Percentiles rank a stretch among this genome's conserved stretches.
These are phyloP conservation scores for Colletotrichum acutatum DNA, from an alignment of 2,329 filamentous ascomycete genomes.

Conservation along the genomic window DNA sequence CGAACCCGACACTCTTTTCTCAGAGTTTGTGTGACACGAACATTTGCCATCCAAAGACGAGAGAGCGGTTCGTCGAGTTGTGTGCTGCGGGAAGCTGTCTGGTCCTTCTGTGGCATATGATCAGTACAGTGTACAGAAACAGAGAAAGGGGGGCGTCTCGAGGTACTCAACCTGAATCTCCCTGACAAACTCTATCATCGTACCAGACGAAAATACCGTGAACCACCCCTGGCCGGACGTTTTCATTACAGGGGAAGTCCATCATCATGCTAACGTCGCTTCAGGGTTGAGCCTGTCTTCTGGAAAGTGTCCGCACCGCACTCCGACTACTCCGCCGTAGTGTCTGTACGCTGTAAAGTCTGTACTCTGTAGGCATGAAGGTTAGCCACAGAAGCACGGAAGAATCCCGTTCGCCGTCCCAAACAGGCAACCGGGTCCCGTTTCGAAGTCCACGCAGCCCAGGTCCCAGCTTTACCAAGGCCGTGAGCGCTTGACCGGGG, in stretches of 20 bases:
- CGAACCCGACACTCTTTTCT: conserved; percentile 15
- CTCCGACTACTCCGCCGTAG: conserved; percentile 4
- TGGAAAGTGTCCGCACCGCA: conserved; percentile 6
- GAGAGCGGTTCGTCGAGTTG: background rate
- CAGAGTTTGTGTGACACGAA: conserved; percentile 20
- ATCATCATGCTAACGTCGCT: background rate
- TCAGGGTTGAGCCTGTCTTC: conserved; percentile 19
- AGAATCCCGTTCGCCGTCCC: conserved; percentile 17
- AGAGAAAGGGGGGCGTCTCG: background rate
- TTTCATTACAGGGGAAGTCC: conserved; percentile 2
- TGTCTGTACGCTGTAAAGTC: background rate
- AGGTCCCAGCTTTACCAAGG: conserved; percentile 1
- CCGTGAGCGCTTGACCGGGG: conserved; percentile 3
- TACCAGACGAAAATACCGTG: background rate
- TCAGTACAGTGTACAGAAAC: too few relatives aligned
- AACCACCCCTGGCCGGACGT: conserved; percentile 7
- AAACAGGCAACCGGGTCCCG: conserved; percentile 20
- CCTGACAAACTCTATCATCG: background rate
- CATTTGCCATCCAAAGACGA: background rate
- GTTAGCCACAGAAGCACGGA: conserved; percentile 25
- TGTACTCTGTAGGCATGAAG: background rate
- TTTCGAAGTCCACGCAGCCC: conserved; percentile 11
- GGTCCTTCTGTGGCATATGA: too few relatives aligned
- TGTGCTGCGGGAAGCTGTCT: background rate
- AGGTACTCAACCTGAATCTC: background rate